Conservation (phyloP, 176 grass and related monocot species). For the Musa schizocarpa region DNA sequence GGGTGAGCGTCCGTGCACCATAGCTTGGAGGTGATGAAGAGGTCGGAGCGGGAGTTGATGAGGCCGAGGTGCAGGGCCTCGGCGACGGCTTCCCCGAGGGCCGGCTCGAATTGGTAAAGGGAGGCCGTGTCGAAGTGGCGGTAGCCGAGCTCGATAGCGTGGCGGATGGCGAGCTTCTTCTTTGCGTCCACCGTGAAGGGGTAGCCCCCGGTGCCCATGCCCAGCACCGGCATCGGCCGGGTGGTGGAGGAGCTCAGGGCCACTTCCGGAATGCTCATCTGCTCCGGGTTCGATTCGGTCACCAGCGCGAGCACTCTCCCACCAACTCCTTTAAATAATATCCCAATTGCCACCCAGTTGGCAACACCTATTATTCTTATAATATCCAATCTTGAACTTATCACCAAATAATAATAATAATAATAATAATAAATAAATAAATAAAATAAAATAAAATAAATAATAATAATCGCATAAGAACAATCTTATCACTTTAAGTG, state of each 20-base stretch:
- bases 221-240: constrained; percentile 9
- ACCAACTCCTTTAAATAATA: too few relatives aligned
- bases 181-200: constrained; percentile 22
- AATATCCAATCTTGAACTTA: too few relatives aligned
- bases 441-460: too few relatives aligned
- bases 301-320: too few relatives aligned
- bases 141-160: constrained; percentile 17
- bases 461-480: too few relatives aligned
- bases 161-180: constrained; percentile 19
- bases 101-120: constrained; percentile 32
- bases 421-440: too few relatives aligned
- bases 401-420: too few relatives aligned
- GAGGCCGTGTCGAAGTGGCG: constrained; percentile 43
- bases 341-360: too few relatives aligned
- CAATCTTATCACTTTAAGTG: too few relatives aligned
- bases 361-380: too few relatives aligned
- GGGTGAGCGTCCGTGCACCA: constrained; percentile 26
- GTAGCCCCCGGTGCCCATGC: constrained; percentile 28
- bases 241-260: not conserved
- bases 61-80: constrained; percentile 26
- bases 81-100: constrained; percentile 30
- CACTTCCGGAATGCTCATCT: not conserved
- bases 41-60: constrained; percentile 26
- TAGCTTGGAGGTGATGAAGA: constrained; percentile 62
- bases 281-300: too few relatives aligned